Percentiles rank a stretch among this genome's conserved stretches.
phyloP scores from a whole-genome alignment of 805 yeast species.

The Komagataella populi region DNA sequence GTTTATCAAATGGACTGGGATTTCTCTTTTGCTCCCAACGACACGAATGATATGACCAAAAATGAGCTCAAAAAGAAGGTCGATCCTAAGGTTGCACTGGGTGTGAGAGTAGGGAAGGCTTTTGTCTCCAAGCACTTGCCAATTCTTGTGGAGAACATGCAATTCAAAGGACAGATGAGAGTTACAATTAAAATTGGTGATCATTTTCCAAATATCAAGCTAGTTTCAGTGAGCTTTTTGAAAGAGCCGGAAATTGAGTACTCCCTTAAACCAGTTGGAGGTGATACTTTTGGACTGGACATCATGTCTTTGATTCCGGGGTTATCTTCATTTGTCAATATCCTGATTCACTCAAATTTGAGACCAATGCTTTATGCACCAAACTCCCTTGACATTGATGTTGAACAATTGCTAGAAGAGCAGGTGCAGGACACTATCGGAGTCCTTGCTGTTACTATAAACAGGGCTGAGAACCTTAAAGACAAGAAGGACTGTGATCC shows the following conservation, averaged over 20 bases:
- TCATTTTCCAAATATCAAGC: conserved; percentile 66
- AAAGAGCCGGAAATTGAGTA: conserved; percentile 74
- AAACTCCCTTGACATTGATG: conserved; percentile 62
- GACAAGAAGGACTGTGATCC: conserved; percentile 36
- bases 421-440: conserved; percentile 59
- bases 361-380: conserved; percentile 79
- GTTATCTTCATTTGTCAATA: conserved; percentile 56
- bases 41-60: conserved; percentile 74
- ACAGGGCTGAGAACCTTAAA: conserved; percentile 36
- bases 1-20: conserved; percentile 77
- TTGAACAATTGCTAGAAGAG: conserved; percentile 55
- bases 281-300: conserved; percentile 78
- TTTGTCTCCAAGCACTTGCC: conserved; percentile 66
- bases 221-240: conserved; percentile 57
- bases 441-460: conserved; percentile 48
- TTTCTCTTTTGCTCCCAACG: conserved; percentile 69
- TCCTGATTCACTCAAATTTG: conserved; percentile 52
- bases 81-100: conserved; percentile 71
- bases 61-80: conserved; percentile 56
- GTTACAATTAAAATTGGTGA: conserved; percentile 47
- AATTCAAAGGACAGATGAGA: conserved; percentile 57
- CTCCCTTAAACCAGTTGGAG: conserved; percentile 76
- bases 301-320: conserved; percentile 80
- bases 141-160: conserved; percentile 71
- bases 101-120: conserved; percentile 72